Percentiles rank a stretch among this genome's conserved stretches.
Conservation (phyloP, 106 monocot species). For the Dioscorea dumetorum region DNA sequence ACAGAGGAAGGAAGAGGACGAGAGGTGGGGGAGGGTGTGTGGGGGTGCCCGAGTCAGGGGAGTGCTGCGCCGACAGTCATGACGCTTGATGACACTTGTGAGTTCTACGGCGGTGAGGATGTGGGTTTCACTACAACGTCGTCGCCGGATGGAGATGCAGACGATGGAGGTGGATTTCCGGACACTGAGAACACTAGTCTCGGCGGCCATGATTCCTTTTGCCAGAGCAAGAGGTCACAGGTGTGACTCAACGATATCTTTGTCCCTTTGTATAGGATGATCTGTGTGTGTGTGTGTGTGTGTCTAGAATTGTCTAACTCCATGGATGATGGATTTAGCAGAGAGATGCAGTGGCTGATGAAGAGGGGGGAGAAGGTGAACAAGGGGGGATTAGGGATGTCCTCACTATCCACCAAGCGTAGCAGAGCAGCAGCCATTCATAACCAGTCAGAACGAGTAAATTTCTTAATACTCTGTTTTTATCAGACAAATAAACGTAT, state of each 20-base stretch:
- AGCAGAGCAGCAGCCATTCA: constrained; percentile 61
- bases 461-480: too few relatives aligned
- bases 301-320: too few relatives aligned
- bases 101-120: not conserved
- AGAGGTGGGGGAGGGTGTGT: constrained; percentile 8
- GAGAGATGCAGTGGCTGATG: constrained; percentile 27
- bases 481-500: too few relatives aligned
- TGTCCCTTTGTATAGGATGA: too few relatives aligned
- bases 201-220: constrained; percentile 33
- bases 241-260: not conserved
- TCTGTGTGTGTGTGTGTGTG: too few relatives aligned
- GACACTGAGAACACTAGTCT: constrained; percentile 57
- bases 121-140: constrained; percentile 11
- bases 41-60: constrained; percentile 25
- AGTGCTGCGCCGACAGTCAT: constrained; percentile 1
- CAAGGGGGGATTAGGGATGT: constrained; percentile 10
- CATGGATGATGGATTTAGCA: constrained; percentile 1
- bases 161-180: constrained; percentile 20
- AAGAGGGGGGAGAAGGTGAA: constrained; percentile 28
- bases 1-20: constrained; percentile 9
- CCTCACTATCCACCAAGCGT: constrained; percentile 39
- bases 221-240: constrained; percentile 34
- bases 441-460: constrained; percentile 85
- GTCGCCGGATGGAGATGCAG: constrained; percentile 13
- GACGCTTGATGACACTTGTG: not conserved